A percentile compares a stretch with the other conserved stretches of the same genome.
These are phyloP conservation scores for Penicillium sp. DNA, from an alignment of 2,329 filamentous ascomycete species.

Conservation along the genomic window DNA sequence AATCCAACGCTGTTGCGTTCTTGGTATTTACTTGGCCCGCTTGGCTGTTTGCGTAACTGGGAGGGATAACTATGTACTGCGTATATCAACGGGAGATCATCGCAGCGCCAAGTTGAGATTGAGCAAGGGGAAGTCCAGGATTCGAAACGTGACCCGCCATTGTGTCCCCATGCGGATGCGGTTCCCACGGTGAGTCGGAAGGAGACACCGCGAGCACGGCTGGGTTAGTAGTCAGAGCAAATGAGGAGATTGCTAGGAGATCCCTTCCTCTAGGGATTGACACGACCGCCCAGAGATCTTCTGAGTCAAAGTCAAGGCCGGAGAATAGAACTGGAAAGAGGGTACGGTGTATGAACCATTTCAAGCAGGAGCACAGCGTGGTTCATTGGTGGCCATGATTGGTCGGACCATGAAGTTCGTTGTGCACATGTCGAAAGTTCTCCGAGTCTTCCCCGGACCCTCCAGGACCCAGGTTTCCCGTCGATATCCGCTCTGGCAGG, in stretches of 20 bases:
- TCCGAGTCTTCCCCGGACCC: constrained; percentile 22
- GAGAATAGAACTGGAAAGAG: not conserved
- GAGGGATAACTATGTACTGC: no score
- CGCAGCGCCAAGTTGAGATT: constrained; percentile 9
- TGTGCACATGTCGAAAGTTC: constrained; percentile 18
- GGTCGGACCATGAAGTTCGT: not conserved
- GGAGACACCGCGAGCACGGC: constrained; percentile 5
- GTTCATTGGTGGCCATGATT: constrained; percentile 5
- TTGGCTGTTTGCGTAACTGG: not conserved
- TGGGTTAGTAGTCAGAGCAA: constrained; percentile 2
- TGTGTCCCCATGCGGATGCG: constrained; percentile 2
- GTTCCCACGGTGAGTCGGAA: constrained; percentile 6
- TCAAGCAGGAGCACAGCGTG: not conserved
- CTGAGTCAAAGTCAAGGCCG: not conserved
- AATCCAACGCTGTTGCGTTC: not conserved
- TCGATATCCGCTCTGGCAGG: constrained; percentile 14
- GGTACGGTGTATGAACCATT: constrained; percentile 1
- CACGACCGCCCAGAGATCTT: no score
- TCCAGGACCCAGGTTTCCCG: constrained; percentile 17
- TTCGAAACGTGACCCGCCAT: not conserved
- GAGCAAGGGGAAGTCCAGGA: not conserved
- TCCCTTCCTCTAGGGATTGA: constrained; percentile 20
- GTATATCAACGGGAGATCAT: constrained; percentile 15
- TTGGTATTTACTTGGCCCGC: constrained; percentile 5
- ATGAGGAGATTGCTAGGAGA: constrained; percentile 20